Evolutionary conservation across 1,284 basidiomycete species (phyloP).

Genomic region (Leccinum griseonigrum): DNA sequence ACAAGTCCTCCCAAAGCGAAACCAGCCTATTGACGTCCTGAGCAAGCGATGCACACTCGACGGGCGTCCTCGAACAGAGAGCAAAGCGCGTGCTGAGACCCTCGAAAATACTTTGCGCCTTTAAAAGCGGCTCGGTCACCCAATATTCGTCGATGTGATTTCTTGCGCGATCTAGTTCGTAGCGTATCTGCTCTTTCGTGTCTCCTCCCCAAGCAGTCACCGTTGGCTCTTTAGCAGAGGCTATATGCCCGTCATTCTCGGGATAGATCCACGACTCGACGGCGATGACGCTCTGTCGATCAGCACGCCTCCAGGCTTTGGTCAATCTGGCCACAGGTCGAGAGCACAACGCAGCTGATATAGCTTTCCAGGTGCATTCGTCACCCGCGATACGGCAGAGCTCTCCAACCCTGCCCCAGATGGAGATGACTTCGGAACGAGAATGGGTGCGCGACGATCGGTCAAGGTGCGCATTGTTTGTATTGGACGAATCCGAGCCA

Average conservation of each 20-base stretch:
- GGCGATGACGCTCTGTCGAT: constrained; percentile 50
- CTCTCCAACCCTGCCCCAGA: constrained; percentile 72
- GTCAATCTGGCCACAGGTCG: constrained; percentile 70
- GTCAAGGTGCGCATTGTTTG: constrained; percentile 36
- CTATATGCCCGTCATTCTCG: constrained; percentile 36
- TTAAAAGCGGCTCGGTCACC: constrained; percentile 39
- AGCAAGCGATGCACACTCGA: constrained; percentile 30
- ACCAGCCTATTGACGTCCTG: constrained; percentile 49
- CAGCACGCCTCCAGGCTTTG: constrained; percentile 75
- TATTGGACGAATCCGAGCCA: constrained; percentile 46
- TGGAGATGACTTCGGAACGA: constrained; percentile 65
- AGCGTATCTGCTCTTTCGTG: constrained; percentile 34
- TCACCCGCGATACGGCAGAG: constrained; percentile 65
- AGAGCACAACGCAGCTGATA: constrained; percentile 63
- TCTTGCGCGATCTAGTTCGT: constrained; percentile 40
- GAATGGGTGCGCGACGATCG: constrained; percentile 60
- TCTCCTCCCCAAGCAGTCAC: constrained; percentile 72
- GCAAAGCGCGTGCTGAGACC: constrained; percentile 49
- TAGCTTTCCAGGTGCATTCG: constrained; percentile 73
- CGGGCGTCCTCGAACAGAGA: constrained; percentile 45
- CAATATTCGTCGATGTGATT: constrained; percentile 43
- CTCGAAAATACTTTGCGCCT: constrained; percentile 50
- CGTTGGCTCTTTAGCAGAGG: constrained; percentile 40
- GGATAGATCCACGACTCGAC: constrained; percentile 67
- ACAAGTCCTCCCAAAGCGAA: constrained; percentile 52